These are phyloP conservation scores for Trichoderma polysporum DNA, from an alignment of 2,329 filamentous ascomycete species.

Conservation along the genomic window DNA sequence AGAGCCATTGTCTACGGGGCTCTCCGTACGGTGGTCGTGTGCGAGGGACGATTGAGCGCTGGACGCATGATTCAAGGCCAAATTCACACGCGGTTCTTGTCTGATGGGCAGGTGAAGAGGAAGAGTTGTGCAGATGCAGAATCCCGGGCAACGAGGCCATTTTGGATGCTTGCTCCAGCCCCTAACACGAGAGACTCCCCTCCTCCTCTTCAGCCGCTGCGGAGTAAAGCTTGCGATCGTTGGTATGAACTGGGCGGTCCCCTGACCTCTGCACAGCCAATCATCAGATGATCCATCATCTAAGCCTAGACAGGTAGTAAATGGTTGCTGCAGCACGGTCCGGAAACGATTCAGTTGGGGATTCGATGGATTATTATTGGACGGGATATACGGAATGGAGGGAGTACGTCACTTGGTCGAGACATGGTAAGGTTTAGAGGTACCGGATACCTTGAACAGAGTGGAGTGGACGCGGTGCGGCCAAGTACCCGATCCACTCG, in stretches of 20 bases:
- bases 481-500: slow-evolving; percentile 5
- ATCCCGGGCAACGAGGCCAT: background rate
- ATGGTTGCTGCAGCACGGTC: slow-evolving; percentile 7
- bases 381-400: slow-evolving; percentile 3
- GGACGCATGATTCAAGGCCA: background rate
- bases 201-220: slow-evolving; percentile 3
- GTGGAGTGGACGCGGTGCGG: background rate
- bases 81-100: background rate
- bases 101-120: background rate
- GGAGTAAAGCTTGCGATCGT: background rate
- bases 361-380: background rate
- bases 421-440: background rate
- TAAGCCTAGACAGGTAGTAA: slow-evolving; percentile 6
- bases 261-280: background rate
- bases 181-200: background rate
- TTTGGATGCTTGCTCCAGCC: background rate
- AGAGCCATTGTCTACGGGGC: background rate
- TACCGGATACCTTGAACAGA: background rate
- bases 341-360: background rate
- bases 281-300: background rate
- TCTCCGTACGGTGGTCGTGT: background rate
- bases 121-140: background rate
- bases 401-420: slow-evolving; percentile 12
- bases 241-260: background rate
- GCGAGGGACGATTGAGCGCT: background rate